These are phyloP conservation scores for Moesziomyces sp. DNA, from an alignment of 1,284 basidiomycete genomes.

Conservation along the genomic window DNA sequence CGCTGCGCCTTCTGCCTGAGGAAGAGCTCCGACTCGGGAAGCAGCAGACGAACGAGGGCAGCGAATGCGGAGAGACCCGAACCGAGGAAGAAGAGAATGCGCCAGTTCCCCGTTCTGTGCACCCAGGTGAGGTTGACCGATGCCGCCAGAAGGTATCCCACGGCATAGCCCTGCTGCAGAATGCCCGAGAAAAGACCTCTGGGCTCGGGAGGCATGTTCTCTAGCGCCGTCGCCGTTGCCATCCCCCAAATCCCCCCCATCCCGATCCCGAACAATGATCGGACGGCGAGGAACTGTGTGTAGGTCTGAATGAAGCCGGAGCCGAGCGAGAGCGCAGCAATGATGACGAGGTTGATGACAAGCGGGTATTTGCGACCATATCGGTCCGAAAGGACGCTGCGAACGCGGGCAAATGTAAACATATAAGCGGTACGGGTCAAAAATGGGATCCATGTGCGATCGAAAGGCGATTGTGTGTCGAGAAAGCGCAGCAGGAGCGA, in stretches of 20 bases:
- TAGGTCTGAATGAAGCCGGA: conserved; percentile 71
- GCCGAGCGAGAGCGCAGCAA: conserved; percentile 77
- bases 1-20: conserved; percentile 68
- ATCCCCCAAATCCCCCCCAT: conserved; percentile 72
- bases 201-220: conserved; percentile 86
- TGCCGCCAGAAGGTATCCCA: conserved; percentile 72
- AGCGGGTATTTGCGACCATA: conserved; percentile 94
- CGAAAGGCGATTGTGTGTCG: too few species aligned
- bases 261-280: conserved; percentile 71
- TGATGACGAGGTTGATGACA: conserved; percentile 72
- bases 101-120: conserved; percentile 69
- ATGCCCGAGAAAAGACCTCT: conserved; percentile 88
- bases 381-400: conserved; percentile 69
- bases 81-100: conserved; percentile 70
- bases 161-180: conserved; percentile 82
- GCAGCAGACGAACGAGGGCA: conserved; percentile 76
- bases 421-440: too few species aligned
- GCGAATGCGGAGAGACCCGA: conserved; percentile 78
- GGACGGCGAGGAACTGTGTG: conserved; percentile 70
- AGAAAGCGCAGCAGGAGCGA: too few species aligned
- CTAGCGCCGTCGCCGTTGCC: conserved; percentile 73
- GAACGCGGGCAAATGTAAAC: too few species aligned
- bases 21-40: conserved; percentile 87
- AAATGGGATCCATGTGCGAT: too few species aligned
- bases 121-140: conserved; percentile 78